Conservation (phyloP, 148 eudicot species). For the Nepenthes mirabilis region DNA sequence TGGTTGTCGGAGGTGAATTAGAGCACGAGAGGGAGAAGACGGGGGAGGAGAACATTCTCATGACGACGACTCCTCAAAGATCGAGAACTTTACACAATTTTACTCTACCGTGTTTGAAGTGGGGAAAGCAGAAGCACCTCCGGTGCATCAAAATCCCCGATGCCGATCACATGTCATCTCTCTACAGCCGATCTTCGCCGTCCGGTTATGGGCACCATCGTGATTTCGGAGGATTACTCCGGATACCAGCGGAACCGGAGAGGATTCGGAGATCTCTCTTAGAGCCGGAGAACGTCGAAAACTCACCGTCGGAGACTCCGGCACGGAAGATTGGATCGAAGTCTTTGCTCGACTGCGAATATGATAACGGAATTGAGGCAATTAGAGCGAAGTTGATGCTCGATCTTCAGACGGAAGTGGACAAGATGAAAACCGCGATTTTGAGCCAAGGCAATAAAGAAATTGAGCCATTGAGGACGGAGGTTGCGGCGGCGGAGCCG, state of each 20-base stretch:
- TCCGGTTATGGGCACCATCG: background rate
- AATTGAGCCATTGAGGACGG: slow-evolving; percentile 6
- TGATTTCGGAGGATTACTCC: background rate
- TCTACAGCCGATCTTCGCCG: slow-evolving; percentile 1
- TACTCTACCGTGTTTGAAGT: slow-evolving; percentile 5
- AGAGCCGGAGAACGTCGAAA: background rate
- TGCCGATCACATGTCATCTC: background rate
- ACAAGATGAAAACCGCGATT: slow-evolving; percentile 5
- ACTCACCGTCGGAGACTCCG: background rate
- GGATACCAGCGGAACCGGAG: background rate
- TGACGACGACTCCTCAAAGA: slow-evolving; percentile 1
- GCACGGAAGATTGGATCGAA: background rate
- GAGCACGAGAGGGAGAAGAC: background rate
- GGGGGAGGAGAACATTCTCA: background rate
- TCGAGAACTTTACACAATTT: slow-evolving; percentile 6
- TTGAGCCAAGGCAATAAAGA: slow-evolving; percentile 15
- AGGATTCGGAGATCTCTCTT: background rate
- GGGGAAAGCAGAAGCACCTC: slow-evolving; percentile 6
- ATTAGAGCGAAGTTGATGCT: slow-evolving; percentile 12
- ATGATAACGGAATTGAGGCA: slow-evolving; percentile 6
- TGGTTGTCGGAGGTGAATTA: background rate
- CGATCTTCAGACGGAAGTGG: slow-evolving; percentile 12
- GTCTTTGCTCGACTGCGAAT: background rate
- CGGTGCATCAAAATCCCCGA: slow-evolving; percentile 1
- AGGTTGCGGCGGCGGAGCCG: slow-evolving; percentile 8